These are phyloP conservation scores for Chloromonas sp. DNA, from an alignment of 163 green algal species.

Conservation along the genomic window DNA sequence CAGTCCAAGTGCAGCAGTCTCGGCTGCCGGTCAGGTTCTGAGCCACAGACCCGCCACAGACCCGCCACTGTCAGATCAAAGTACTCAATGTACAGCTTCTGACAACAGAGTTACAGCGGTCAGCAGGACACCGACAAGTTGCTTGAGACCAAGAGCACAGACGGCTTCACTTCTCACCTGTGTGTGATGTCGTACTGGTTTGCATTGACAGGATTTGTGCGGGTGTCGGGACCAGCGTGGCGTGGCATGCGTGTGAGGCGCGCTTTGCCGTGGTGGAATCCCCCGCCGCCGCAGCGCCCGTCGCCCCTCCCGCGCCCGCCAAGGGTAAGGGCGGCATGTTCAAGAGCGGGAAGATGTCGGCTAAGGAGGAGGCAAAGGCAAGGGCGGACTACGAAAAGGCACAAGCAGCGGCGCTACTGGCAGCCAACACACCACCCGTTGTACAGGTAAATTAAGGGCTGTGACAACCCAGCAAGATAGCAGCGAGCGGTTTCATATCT, in stretches of 20 bases:
- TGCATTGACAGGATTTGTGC: neutral
- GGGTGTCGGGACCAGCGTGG: conserved; percentile 20
- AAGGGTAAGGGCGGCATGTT: conserved; percentile 10
- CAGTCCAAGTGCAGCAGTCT: too few relatives aligned
- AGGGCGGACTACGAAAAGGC: neutral
- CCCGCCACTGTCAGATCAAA: too few relatives aligned
- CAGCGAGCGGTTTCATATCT: too few relatives aligned
- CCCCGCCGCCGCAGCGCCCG: neutral
- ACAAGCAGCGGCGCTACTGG: neutral
- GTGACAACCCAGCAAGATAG: too few relatives aligned
- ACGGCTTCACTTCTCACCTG: too few relatives aligned
- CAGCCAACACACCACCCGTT: neutral
- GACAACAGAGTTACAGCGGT: too few relatives aligned
- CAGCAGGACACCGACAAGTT: too few relatives aligned
- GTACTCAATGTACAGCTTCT: too few relatives aligned
- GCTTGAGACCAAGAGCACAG: too few relatives aligned
- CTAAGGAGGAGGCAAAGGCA: conserved; percentile 2
- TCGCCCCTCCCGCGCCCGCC: neutral
- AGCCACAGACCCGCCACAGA: too few relatives aligned
- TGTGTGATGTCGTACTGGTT: too few relatives aligned
- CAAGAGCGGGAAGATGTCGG: conserved; percentile 12
- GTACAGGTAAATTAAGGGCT: neutral
- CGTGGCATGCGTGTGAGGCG: conserved; percentile 11
- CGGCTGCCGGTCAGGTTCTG: too few relatives aligned
- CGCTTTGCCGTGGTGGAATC: conserved; percentile 21